phyloP scores from a whole-genome alignment of 441 rosid species.

The Eutrema salsugineum region DNA sequence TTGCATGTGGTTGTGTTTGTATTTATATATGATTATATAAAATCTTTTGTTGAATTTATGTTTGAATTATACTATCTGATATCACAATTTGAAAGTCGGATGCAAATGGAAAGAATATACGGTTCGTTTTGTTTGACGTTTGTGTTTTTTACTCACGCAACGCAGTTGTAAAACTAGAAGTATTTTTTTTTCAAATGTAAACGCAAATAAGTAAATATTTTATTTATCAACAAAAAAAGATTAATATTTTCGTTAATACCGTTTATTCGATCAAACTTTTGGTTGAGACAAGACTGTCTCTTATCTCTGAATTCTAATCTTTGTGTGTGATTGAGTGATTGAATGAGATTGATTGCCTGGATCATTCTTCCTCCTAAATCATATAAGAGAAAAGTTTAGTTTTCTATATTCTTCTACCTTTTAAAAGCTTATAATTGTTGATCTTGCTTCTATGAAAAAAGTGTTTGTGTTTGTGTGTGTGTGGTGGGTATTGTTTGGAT shows the following conservation, averaged over 20 bases:
- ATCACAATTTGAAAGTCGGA: not conserved
- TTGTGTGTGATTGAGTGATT: constrained; percentile 13
- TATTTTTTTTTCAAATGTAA: not conserved
- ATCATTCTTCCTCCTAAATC: constrained; percentile 17
- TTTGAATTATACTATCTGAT: not conserved
- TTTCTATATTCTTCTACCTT: constrained; percentile 11
- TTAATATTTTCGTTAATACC: not conserved
- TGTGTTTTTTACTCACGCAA: not conserved
- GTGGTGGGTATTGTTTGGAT: constrained; percentile 28
- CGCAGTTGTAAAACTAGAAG: not conserved
- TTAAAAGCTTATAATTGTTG: constrained; percentile 23
- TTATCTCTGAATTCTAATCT: constrained; percentile 9
- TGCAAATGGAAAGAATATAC: not conserved
- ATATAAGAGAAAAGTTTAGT: not conserved
- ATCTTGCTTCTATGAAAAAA: constrained; percentile 22
- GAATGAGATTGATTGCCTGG: constrained; percentile 30
- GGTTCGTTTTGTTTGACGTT: constrained; percentile 8
- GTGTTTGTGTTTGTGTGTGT: constrained; percentile 12
- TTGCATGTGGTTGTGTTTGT: constrained; percentile 13
- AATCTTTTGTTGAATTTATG: not conserved
- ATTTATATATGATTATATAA: not conserved
- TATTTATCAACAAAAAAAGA: not conserved
- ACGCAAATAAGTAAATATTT: not conserved
- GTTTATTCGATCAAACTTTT: not conserved
- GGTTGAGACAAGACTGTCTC: constrained; percentile 18